Conservation (phyloP, 768 basidiomycete species). For the Phanerochaete sordida region DNA sequence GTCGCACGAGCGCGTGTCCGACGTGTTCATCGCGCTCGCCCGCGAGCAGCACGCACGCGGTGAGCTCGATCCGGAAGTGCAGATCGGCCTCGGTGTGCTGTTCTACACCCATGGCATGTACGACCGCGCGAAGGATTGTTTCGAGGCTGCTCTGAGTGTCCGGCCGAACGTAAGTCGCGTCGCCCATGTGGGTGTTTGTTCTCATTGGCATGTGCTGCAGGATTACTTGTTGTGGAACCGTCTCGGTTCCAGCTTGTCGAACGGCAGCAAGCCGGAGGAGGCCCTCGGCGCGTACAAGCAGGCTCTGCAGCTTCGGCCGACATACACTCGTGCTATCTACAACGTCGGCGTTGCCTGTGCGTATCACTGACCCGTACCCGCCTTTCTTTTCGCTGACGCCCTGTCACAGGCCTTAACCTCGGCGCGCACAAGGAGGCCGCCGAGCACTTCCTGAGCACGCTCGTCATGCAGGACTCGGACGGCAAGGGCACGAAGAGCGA, state of each 20-base stretch:
- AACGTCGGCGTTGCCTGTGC: conserved; percentile 97
- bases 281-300: conserved; percentile 87
- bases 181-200: neutral
- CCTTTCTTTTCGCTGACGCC: neutral
- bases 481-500: conserved; percentile 65
- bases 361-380: conserved; percentile 27
- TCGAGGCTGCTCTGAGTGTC: conserved; percentile 78
- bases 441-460: conserved; percentile 88
- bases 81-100: conserved; percentile 88
- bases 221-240: conserved; percentile 97
- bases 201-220: conserved; percentile 27
- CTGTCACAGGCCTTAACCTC: conserved; percentile 82
- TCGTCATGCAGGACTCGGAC: conserved; percentile 71
- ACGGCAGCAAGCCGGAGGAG: conserved; percentile 92
- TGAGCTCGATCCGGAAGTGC: conserved; percentile 82
- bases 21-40: conserved; percentile 80
- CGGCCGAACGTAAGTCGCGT: conserved; percentile 58
- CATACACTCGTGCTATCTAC: conserved; percentile 95
- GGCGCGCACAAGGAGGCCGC: conserved; percentile 94
- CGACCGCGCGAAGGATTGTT: conserved; percentile 90
- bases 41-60: conserved; percentile 75
- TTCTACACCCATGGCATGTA: conserved; percentile 89
- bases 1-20: conserved; percentile 72
- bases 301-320: conserved; percentile 86
- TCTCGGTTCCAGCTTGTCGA: conserved; percentile 90